Base-by-base conservation (phyloP, 306 rosid species). In the Sindora glabra region DNA sequence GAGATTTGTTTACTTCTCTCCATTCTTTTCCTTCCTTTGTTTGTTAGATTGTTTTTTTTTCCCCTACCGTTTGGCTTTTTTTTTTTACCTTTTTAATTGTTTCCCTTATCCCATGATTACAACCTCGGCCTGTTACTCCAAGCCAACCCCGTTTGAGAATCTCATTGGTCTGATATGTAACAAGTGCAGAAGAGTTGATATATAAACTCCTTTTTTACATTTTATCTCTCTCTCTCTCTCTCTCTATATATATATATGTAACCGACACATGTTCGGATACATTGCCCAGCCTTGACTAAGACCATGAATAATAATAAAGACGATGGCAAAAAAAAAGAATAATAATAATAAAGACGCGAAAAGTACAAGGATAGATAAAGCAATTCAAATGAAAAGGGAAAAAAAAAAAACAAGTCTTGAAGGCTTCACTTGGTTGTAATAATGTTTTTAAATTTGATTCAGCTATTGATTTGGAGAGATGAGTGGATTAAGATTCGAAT, bases 111-210 rank as follows among this genome's bases (percentile, higher is more conserved):
- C 48, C 57, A 30, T 64, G 65, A 64, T 54, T 71, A 80, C 98
- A 80, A 91, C 95, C 96, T 81, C 98, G 51, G 81, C 73, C 50
- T 65, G 76, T 74, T 67, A 56, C 72, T 88, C 89, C 77, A 77
- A 82, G 56, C 72, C 77, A 61, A 64, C 27, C 72, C 52, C 37
- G 32, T 45, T 49, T 63, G 39, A 51, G 79, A 89, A 74, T 65
- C 63, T 75, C 46, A 22, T 57, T 78, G 82, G 76, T 48, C 69
- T 38, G 54, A 30, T 68, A 50, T 77, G 74, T 77, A 56, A 39
- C 81, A 75, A 74, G 77, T 79, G 87, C 81, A 57, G 97, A 83
- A 91, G 98, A 69, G 98, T 85, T 91, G 98, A 58, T 71, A 67
- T 78, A 74, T 80, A 51, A 73, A 68, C 66, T 79, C 40, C 56